Evolutionary conservation across 108 stramenopile species (phyloP), one percentile per base, ranked within the genome.

Genomic region (Tribonema minus): DNA sequence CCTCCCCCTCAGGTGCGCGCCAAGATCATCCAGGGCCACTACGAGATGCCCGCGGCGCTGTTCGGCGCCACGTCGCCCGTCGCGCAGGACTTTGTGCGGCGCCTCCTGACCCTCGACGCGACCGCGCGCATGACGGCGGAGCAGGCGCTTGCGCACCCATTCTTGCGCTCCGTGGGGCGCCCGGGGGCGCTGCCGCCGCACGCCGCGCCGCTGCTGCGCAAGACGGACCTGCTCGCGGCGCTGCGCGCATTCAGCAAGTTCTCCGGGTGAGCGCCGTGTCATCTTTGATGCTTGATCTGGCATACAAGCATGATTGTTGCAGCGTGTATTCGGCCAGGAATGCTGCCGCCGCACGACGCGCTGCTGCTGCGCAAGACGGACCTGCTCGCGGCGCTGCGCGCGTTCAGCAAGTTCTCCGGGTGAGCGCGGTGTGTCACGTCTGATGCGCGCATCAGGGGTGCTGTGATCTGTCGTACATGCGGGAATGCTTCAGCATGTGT

Each of bases 71-170:
- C 63, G 25, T 34, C 41, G 2, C 20, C 38, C 1, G 23, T 67
- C 32, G 61, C 61, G 6, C 61, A 80, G 37, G 76, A 82, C 34
- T 84, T 84, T 34, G 76, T 84, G n/a, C 32, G 68, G 20, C 20
- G 31, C 26, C 38, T 82, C 9, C 82, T 84, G 23, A 37, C 61
- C 0, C 68, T 70, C 23, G 77, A 84, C 70, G 28, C 37, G n/a
- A 37, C 59, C 23, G n/a, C 72, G 32, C 67, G 83, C 25, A 70
- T 83, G 82, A 82, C 82, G 27, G 83, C 83, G 6, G 64, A 81
- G 25, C 68, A 69, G 62, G 83, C 83, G 7, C 38, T 84, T 29
- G 82, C 69, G 9, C 82, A 82, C 68, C 70, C 80, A 27, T 81
- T n/a, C n/a, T n/a, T n/a, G n/a, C n/a, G n/a, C n/a, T n/a, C n/a